Evolutionary conservation across 257 asterid species (phyloP).

Genomic region (Solanum acaule): DNA sequence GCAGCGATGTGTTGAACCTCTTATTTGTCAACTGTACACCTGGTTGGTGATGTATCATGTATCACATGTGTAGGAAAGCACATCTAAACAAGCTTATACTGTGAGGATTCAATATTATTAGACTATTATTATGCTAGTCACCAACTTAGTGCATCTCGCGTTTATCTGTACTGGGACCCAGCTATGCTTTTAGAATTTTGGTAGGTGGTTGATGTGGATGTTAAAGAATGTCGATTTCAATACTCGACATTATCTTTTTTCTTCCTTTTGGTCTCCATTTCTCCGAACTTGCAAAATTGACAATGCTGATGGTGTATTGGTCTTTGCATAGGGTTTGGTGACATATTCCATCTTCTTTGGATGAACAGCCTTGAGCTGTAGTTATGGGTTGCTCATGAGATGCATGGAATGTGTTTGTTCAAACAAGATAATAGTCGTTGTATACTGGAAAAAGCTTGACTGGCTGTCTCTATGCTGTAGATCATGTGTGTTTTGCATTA

Average conservation of each 20-base stretch:
- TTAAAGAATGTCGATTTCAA: not conserved
- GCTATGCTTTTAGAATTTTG: not conserved
- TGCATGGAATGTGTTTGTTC: not conserved
- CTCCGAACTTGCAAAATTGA: not conserved
- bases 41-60: not conserved
- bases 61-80: not conserved
- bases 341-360: not conserved
- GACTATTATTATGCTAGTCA: not conserved
- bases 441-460: not conserved
- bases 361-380: not conserved
- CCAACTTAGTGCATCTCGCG: not conserved
- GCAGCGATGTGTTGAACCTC: not conserved
- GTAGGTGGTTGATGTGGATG: not conserved
- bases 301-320: not conserved
- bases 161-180: not conserved
- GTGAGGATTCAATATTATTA: not conserved
- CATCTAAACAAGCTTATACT: not conserved
- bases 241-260: not conserved
- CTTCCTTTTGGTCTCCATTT: not conserved
- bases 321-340: not conserved
- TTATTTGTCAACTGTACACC: not conserved
- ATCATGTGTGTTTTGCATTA: not conserved
- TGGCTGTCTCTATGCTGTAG: not conserved
- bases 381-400: not conserved
- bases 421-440: not conserved